Evolutionary conservation across 257 asterid genomes (phyloP).

Genomic region (Cinchona pubescens): DNA sequence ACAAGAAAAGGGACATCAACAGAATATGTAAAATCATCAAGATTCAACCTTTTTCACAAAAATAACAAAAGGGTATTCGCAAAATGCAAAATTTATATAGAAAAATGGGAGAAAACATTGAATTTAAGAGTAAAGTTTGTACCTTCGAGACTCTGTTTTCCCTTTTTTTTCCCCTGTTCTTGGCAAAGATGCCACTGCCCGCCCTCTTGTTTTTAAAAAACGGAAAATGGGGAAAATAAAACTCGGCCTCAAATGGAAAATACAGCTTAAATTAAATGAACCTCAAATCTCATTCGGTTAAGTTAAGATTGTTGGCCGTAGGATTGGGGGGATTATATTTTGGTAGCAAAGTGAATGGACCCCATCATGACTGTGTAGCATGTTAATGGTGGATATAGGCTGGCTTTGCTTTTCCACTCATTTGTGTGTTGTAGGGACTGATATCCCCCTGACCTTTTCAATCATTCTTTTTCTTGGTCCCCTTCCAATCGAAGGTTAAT

Average conservation of each 20-base stretch:
- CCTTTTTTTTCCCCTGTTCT: background rate
- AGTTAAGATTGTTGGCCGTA: slow-evolving; percentile 40
- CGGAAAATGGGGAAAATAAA: slow-evolving; percentile 25
- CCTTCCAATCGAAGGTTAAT: no score
- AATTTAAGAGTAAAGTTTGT: background rate
- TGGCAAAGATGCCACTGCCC: slow-evolving; percentile 19
- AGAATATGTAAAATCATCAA: background rate
- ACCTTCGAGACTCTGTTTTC: slow-evolving; percentile 3
- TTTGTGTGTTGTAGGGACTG: background rate
- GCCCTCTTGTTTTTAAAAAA: slow-evolving; percentile 33
- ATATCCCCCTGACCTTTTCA: background rate
- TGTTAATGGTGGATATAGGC: background rate
- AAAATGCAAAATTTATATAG: background rate
- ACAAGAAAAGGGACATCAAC: background rate
- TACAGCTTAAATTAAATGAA: slow-evolving; percentile 34
- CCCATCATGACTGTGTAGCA: background rate
- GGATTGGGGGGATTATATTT: slow-evolving; percentile 10
- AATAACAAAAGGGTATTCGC: background rate
- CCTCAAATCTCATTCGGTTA: slow-evolving; percentile 32
- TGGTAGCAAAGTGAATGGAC: background rate
- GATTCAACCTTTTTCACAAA: background rate
- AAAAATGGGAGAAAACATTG: background rate
- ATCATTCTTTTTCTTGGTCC: no score
- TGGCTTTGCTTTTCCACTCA: background rate
- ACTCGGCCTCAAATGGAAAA: slow-evolving; percentile 29